A percentile compares a stretch with the other conserved stretches of the same genome.
phyloP scores from a whole-genome alignment of 495 filamentous ascomycete genomes.

The Amorphotheca resinae region DNA sequence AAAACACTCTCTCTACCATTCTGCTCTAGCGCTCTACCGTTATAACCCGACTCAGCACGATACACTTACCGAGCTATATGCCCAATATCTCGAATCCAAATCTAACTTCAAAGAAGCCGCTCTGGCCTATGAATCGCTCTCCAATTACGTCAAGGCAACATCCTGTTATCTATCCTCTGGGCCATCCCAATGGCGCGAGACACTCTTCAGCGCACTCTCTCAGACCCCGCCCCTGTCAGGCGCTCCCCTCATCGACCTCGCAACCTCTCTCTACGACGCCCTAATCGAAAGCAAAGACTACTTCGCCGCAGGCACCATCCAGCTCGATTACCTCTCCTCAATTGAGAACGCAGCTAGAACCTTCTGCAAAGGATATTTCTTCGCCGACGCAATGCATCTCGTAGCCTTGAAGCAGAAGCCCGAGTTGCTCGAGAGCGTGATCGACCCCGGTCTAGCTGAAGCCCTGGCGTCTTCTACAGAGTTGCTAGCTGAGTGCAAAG shows the following conservation, averaged over 20 bases:
- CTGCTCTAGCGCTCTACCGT: conserved; percentile 70
- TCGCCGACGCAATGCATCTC: conserved; percentile 71
- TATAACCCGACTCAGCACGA: conserved; percentile 49
- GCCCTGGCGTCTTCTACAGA: conserved; percentile 68
- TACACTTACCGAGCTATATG: conserved; percentile 62
- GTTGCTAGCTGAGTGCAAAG: conserved; percentile 81
- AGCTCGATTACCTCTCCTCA: conserved; percentile 68
- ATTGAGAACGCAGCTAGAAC: conserved; percentile 50
- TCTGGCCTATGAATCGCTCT: conserved; percentile 77
- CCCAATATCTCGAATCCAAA: conserved; percentile 56
- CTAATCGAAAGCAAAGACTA: conserved; percentile 75
- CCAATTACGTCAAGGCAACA: conserved; percentile 55
- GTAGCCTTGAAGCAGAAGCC: conserved; percentile 30
- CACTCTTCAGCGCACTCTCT: conserved; percentile 62
- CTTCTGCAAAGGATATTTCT: conserved; percentile 74
- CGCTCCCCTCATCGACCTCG: conserved; percentile 45
- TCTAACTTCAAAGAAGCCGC: conserved; percentile 78
- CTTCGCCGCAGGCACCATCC: conserved; percentile 61
- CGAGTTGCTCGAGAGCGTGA: conserved; percentile 43
- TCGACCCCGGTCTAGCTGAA: conserved; percentile 70
- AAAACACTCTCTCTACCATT: conserved; percentile 67
- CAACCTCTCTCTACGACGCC: conserved; percentile 51
- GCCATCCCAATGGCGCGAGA: conserved; percentile 68
- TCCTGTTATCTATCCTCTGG: conserved; percentile 70
- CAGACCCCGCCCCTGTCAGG: conserved; percentile 41